A percentile compares a stretch with the other conserved stretches of the same genome.
phyloP scores from a whole-genome alignment of 1,284 basidiomycete genomes.

The Naganishia cerealis region DNA sequence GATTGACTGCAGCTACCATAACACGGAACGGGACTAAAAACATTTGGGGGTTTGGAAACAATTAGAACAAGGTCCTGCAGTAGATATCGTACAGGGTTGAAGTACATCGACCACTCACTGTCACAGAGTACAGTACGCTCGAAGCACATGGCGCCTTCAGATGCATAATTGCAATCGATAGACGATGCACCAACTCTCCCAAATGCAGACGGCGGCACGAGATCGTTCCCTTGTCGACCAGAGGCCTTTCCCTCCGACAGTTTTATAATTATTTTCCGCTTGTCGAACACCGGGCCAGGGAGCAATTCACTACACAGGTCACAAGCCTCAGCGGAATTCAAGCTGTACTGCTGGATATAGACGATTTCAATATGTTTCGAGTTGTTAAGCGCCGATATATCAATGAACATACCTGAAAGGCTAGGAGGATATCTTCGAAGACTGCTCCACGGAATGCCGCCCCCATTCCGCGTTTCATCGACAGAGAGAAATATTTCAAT shows the following conservation, averaged over 20 bases:
- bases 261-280: background rate
- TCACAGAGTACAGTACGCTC: background rate
- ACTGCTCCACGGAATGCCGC: conserved; percentile 52
- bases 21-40: background rate
- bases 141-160: background rate
- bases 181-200: background rate
- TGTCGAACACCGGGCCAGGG: background rate
- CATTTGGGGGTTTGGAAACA: background rate
- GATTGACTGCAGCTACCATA: background rate
- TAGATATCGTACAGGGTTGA: background rate
- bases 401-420: conserved; percentile 47
- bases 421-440: conserved; percentile 56
- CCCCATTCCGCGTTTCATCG: conserved; percentile 42
- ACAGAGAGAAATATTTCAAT: conserved; percentile 54
- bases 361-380: background rate
- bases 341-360: background rate
- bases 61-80: background rate
- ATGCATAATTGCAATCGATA: background rate
- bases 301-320: background rate
- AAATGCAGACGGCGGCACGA: background rate
- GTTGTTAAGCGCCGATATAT: background rate
- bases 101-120: background rate
- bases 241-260: background rate
- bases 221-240: background rate
- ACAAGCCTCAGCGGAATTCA: background rate